Percentiles rank a stretch among this genome's conserved stretches.
phyloP scores from a whole-genome alignment of 257 asterid genomes.

The Jaltomata sinuosa region DNA sequence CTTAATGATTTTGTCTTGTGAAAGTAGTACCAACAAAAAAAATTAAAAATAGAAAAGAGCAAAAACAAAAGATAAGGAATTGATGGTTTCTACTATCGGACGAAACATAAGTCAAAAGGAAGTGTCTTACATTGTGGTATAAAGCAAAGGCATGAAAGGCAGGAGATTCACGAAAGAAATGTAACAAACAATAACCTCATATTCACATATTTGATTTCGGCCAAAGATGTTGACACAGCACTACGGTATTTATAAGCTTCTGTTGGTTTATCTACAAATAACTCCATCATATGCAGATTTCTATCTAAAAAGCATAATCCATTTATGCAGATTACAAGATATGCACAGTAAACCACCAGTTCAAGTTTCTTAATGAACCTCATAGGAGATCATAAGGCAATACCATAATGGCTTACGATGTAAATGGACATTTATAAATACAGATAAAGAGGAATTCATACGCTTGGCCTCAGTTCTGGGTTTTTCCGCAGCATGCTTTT shows the following conservation, averaged over 20 bases:
- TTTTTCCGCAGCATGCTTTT: conserved; percentile 91
- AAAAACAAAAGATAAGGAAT: background rate
- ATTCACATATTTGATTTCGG: background rate
- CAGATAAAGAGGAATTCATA: conserved; percentile 26
- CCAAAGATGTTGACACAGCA: background rate
- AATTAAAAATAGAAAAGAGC: background rate
- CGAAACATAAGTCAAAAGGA: background rate
- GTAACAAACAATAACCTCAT: background rate
- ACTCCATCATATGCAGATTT: background rate
- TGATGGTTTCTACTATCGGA: background rate
- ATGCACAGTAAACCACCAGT: background rate
- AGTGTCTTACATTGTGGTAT: background rate
- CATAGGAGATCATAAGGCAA: background rate
- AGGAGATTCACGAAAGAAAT: background rate
- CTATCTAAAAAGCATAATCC: background rate
- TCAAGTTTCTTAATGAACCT: background rate
- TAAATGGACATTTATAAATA: background rate
- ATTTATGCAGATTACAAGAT: background rate
- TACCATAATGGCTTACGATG: background rate
- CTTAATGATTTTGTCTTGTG: background rate
- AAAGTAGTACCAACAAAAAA: background rate
- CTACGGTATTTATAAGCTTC: background rate
- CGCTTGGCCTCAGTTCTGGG: conserved; percentile 82
- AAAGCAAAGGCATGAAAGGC: background rate
- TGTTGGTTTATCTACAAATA: background rate